Percentiles rank a stretch among this genome's conserved stretches.
phyloP scores from a whole-genome alignment of 805 yeast genomes.

The Candida caryicola region DNA sequence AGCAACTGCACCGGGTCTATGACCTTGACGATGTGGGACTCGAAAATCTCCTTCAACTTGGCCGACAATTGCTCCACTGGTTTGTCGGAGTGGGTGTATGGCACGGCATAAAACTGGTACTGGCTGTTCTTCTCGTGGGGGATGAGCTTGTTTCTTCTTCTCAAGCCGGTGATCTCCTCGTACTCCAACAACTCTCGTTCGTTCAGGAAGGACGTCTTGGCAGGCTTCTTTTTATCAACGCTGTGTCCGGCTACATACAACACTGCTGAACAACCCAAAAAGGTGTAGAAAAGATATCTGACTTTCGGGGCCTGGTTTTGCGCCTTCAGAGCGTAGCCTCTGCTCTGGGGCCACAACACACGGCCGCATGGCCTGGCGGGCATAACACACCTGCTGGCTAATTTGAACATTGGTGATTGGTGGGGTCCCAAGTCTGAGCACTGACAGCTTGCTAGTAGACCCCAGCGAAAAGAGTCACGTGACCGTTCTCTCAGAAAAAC shows the following conservation, averaged over 20 bases:
- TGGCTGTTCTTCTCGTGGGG: conserved; percentile 34
- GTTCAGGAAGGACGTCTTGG: conserved; percentile 37
- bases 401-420: no score
- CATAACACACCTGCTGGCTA: no score
- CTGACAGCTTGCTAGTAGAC: no score
- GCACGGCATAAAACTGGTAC: conserved; percentile 41
- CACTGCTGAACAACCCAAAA: conserved; percentile 29
- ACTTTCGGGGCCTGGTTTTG: conserved; percentile 25
- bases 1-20: conserved; percentile 53
- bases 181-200: conserved; percentile 49
- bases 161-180: conserved; percentile 50
- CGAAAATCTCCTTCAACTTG: conserved; percentile 13
- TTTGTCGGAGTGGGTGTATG: conserved; percentile 23
- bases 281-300: conserved; percentile 36
- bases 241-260: conserved; percentile 29
- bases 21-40: conserved; percentile 28
- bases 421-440: no score
- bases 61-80: conserved; percentile 18
- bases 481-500: neutral
- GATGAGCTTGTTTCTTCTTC: conserved; percentile 46
- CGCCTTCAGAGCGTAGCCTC: neutral
- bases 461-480: neutral
- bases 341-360: no score
- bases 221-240: conserved; percentile 28
- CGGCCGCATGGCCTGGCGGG: no score